Evolutionary conservation across 1,284 basidiomycete genomes (phyloP), one percentile per base, ranked within the genome.

Genomic region (Kwoniella shivajii): DNA sequence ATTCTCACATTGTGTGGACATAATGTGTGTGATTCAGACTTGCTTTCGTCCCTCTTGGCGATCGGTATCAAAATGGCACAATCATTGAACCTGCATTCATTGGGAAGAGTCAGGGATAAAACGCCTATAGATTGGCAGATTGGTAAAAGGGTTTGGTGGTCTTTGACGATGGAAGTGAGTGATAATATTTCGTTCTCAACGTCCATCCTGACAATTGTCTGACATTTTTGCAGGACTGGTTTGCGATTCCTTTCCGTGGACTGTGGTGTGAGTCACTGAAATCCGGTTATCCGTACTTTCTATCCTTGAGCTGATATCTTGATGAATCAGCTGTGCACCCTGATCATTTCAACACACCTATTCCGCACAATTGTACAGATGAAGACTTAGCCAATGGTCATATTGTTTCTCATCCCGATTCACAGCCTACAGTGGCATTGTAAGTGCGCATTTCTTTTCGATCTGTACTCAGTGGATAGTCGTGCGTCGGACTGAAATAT

Each of bases 1-100:
- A 59, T 66, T 24, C 52, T 66, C 13, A 22, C 43, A 1, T 14
- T 64, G 5, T 64, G 64, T 39, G 64, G 64, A n/a, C 64, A 66
- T 42, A 66, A 66, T 37, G 62, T 66, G 26, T 66, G 64, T 53
- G 61, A 66, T n/a, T 64, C 64, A 16, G 64, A 61, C 39, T 47
- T 66, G 14, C 54, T 66, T 2, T 64, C 64, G 4, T 61, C 62
- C 3, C 55, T 66, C 4, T 41, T 66, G 13, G 64, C 62, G 4
- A 53, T 66, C 26, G 64, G 62, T 3, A 64, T 66, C 54, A 61
- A 62, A 38, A 53, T 49, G 4, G 64, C 62, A 13, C 64, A 66
- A 33, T 50, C 62, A 4, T 48, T 66, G n/a, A 57, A 53, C 24
- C 41, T 66, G 24, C 64, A 66, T 41, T 49, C 52, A 9, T 38